A percentile compares a stretch with the other conserved stretches of the same genome.
Conservation (phyloP, 1,284 basidiomycete species). For the Moniliella sp. region DNA sequence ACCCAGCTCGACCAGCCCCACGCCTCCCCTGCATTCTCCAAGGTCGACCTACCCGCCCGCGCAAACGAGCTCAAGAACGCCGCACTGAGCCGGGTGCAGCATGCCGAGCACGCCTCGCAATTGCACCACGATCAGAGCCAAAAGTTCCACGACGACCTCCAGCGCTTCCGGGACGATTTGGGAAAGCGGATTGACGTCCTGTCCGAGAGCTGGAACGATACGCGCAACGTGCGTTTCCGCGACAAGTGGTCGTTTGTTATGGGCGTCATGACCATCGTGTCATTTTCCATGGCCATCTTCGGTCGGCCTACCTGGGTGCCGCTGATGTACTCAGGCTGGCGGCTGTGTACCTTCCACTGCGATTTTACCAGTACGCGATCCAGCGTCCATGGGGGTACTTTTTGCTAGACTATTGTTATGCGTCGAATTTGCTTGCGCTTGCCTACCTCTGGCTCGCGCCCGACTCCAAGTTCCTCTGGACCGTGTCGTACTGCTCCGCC, state of each 20-base stretch:
- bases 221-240: slow-evolving; percentile 52
- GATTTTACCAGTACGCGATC: slow-evolving; percentile 46
- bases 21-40: too few relatives aligned
- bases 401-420: too few relatives aligned
- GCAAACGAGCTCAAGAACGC: too few relatives aligned
- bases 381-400: too few relatives aligned
- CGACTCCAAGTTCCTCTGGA: slow-evolving; percentile 13
- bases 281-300: slow-evolving; percentile 54
- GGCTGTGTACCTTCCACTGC: slow-evolving; percentile 54
- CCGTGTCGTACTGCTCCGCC: slow-evolving; percentile 16
- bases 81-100: too few relatives aligned
- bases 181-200: slow-evolving; percentile 52
- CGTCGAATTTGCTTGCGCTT: too few relatives aligned
- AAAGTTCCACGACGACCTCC: too few relatives aligned
- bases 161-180: slow-evolving; percentile 56
- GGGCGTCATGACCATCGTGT: slow-evolving; percentile 41
- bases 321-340: slow-evolving; percentile 52
- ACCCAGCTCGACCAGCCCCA: too few relatives aligned
- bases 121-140: too few relatives aligned
- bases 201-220: slow-evolving; percentile 57
- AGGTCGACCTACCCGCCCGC: too few relatives aligned
- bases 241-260: slow-evolving; percentile 55
- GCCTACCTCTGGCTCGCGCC: slow-evolving; percentile 21
- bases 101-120: too few relatives aligned
- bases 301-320: slow-evolving; percentile 54